Evolutionary conservation across 768 basidiomycete species (phyloP), one percentile per base, ranked within the genome.

Genomic region (Panellus pusillus): DNA sequence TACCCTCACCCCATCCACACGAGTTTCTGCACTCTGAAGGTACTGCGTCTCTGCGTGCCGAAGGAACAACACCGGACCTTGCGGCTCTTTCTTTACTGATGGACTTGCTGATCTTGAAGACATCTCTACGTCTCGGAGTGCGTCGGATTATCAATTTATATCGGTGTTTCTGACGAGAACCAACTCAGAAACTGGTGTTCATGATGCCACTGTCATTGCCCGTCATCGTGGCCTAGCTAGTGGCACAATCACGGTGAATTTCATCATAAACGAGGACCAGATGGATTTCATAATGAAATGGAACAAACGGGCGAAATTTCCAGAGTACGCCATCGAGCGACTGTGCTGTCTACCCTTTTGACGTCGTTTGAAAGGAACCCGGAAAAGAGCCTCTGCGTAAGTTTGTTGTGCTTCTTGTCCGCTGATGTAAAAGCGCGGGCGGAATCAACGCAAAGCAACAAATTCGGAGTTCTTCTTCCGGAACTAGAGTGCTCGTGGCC

Each of bases 401-500:
- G 78, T 3, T 61, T 83, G 27, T 45, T 82, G 77, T 66, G 66
- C 63, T 29, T 67, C 67, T 38, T 54, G 60, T 7, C 67, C 66
- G 24, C 55, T 63, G 52, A 43, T 45, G 35, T 56, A 52, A 57
- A 55, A 43, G 47, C 44, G n/a, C 42, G 37, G 14, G 14, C 47
- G 24, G 45, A 54, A 40, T 29, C 44, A 58, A 50, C 47, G 37
- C 41, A 62, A 47, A 44, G 45, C 44, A 62, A 50, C 31, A 60
- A 57, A 4, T 52, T 66, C 1, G 54, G 66, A 32, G 54, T 57
- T 24, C 45, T 68, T 46, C 58, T 72, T 6, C 60, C 65, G 9
- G 56, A 60, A 8, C 50, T 70, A 3, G 56, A 65, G 5, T 75
- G 75, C 20, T 65, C 62, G 28, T 84, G 82, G 82, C 82, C 82